Conservation (phyloP, 2,329 filamentous ascomycete genomes). For the Aspergillus nomiae region DNA sequence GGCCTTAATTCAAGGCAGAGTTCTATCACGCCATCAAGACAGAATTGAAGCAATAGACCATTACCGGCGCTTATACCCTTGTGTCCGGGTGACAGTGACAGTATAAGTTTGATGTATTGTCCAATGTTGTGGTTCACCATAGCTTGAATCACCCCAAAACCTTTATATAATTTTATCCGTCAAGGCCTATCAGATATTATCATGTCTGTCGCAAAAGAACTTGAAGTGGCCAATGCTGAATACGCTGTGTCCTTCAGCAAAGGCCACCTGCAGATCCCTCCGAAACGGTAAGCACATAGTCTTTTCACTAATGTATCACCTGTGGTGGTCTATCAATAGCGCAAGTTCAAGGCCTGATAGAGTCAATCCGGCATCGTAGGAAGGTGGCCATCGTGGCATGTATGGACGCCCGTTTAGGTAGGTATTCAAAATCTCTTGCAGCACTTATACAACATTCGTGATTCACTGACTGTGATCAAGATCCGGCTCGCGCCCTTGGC, state of each 20-base stretch:
- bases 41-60: neutral
- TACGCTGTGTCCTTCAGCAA: slow-evolving; percentile 65
- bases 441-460: neutral
- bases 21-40: neutral
- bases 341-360: neutral
- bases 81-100: neutral
- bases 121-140: neutral
- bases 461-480: slow-evolving; percentile 33
- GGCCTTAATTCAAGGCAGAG: neutral
- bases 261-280: slow-evolving; percentile 67
- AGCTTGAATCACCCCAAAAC: neutral
- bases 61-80: neutral
- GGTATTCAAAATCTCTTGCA: neutral
- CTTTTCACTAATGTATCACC: neutral
- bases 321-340: neutral
- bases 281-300: slow-evolving; percentile 54
- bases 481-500: slow-evolving; percentile 69
- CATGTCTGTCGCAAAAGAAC: slow-evolving; percentile 46
- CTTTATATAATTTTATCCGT: too few relatives aligned
- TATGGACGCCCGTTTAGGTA: slow-evolving; percentile 70
- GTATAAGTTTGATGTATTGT: neutral
- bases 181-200: neutral
- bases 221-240: slow-evolving; percentile 59
- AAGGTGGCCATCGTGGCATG: slow-evolving; percentile 61
- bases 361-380: neutral